These are phyloP conservation scores for Pseudogymnoascus sp. DNA, from an alignment of 2,329 filamentous ascomycete species.

Conservation along the genomic window DNA sequence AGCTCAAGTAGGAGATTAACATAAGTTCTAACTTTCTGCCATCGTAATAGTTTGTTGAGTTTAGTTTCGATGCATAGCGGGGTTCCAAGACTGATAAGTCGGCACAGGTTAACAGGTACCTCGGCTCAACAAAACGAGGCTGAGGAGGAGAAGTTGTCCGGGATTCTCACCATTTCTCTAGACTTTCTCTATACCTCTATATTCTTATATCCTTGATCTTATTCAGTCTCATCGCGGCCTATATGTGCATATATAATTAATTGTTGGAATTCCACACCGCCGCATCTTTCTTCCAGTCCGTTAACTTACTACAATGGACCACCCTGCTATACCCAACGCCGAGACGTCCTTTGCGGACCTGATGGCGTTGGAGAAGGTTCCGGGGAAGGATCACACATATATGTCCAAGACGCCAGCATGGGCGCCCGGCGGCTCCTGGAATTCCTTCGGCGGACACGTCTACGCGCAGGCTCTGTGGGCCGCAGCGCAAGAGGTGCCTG, in stretches of 20 bases:
- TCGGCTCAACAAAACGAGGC: background rate
- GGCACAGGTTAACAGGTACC: background rate
- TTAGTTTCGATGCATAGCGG: background rate
- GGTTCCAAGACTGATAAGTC: slow-evolving; percentile 1
- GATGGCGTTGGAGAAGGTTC: slow-evolving; percentile 14
- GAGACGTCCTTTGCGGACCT: slow-evolving; percentile 13
- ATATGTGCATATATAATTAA: background rate
- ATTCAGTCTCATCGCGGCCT: background rate
- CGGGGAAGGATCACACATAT: slow-evolving; percentile 12
- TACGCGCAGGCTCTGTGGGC: slow-evolving; percentile 38
- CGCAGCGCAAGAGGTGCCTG: slow-evolving; percentile 31
- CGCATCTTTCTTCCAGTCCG: background rate
- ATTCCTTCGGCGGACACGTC: slow-evolving; percentile 40
- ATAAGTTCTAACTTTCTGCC: background rate
- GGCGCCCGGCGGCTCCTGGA: slow-evolving; percentile 15
- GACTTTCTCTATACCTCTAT: background rate
- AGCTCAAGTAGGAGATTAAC: background rate
- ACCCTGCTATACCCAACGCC: background rate
- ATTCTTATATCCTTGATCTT: background rate
- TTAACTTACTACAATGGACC: background rate
- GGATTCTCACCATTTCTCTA: background rate
- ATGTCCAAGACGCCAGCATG: slow-evolving; percentile 15
- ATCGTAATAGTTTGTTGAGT: background rate
- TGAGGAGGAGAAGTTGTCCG: background rate
- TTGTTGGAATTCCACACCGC: background rate